Evolutionary conservation across 768 basidiomycete species (phyloP), one percentile per base, ranked within the genome.

Genomic region (Mrakia blollopis): DNA sequence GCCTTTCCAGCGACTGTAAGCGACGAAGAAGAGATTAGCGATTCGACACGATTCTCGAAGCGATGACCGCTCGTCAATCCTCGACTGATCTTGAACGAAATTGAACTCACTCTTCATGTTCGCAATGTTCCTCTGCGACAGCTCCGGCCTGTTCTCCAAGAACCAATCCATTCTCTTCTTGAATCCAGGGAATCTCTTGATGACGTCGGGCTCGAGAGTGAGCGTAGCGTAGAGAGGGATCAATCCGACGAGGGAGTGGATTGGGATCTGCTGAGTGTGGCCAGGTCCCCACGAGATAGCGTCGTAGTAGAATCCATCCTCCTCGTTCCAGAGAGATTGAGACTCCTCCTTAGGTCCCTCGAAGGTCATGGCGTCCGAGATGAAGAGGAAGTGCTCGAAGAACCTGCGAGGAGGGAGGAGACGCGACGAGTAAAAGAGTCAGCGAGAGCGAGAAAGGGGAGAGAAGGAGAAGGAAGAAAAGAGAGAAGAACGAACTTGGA

Each of bases 151-250:
- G 84, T 98, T 92, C 81, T 97, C 89, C 72, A 98, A 89, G 85
- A 98, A 99, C 97, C 97, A 98, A 78, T 99, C 93, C 89, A 99
- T 89, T 54, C 97, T 89, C 85, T 98, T 98, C 86, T 93, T 98
- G 88, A 99, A 99, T 1, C 97, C 94, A 11, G 95, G 94, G 86
- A 98, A 92, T 39, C 91, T 89, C 81, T 93, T 93, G 80, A 99
- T 87, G 37, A 90, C 89, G 9, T 89, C 85, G 3, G 97, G 95
- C 82, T 98, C 97, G 52, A 99, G 87, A 2, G 96, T 94, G 32
- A 98, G 86, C 0, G 95, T 98, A 11, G 91, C 97, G 83, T 96
- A 98, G 28, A 98, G 87, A 0, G 97, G 97, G 78, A 99, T 98
- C 76, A 99, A 88, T n/a, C 97, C 96, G 78, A 99, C 96, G 78